Base-by-base conservation (phyloP, 768 basidiomycete species). In the Hortiboletus flavorubellus region DNA sequence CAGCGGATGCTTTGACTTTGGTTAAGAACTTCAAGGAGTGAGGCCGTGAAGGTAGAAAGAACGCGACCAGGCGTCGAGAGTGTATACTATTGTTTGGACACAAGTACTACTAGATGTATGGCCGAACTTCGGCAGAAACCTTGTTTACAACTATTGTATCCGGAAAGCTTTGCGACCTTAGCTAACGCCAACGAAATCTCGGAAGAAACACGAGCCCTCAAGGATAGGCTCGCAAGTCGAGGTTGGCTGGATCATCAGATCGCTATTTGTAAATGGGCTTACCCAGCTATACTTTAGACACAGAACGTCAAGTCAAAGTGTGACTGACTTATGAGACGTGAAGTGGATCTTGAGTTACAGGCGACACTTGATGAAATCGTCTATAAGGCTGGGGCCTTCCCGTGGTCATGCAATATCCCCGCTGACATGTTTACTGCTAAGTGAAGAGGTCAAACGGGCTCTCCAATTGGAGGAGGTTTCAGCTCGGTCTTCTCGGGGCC, bases 401-500 rank as follows among this genome's bases (percentile, higher is more conserved):
- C 26, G 26, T 37, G 26, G 23, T 53, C 38, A 26, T 49, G 46
- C 40, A 34, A 49, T 44, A 33, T 30, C 31, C 12, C 31, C 5
- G 26, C 46, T 61, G 50, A 65, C 44, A 47, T 49, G 37, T 43
- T 53, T 49, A 46, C 56, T 88, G 87, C 72, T 89, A 47, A 76
- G 76, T 42, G 66, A 69, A 51, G 86, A 89, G 71, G 75, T 81
- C 7, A 74, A 79, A 56, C 82, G 82, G 30, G 80, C 76, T 15
- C 66, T 86, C 42, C 71, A 74, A 48, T 75, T 89, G 23, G 66
- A 71, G 1, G 76, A 80, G 31, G 73, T 83, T 21, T 69, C 68
- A 8, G 73, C 75, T 63, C 77, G 74, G 37, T 75, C 76, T n/a
- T 78, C 83, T 48, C 60, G 9, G 61, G 56, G 11, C 1, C 51